These are phyloP conservation scores for Xylariomycetidae sp. DNA, from an alignment of 2,329 filamentous ascomycete genomes.

Conservation along the genomic window DNA sequence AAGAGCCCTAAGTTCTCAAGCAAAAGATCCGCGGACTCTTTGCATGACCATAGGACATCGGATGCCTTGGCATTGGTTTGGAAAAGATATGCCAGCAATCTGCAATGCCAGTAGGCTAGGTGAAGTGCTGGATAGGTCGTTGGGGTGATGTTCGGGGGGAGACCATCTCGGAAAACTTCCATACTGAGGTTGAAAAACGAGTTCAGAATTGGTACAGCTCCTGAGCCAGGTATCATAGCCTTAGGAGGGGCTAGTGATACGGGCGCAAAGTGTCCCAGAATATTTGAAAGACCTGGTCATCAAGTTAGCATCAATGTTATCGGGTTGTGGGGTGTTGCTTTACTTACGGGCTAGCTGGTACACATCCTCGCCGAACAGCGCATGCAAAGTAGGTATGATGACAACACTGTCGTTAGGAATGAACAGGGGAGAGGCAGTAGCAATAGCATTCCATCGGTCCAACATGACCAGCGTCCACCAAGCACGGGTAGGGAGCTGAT, in stretches of 20 bases:
- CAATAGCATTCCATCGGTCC: conserved; percentile 70
- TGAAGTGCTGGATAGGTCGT: conserved; percentile 53
- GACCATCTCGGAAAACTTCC: conserved; percentile 61
- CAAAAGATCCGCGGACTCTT: conserved; percentile 55
- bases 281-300: conserved; percentile 49
- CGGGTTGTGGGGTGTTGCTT: no score
- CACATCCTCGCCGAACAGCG: conserved; percentile 56
- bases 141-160: conserved; percentile 53
- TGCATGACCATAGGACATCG: conserved; percentile 57
- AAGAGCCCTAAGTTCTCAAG: conserved; percentile 49
- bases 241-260: conserved; percentile 39
- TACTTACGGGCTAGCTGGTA: conserved; percentile 65
- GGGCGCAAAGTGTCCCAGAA: conserved; percentile 51
- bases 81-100: conserved; percentile 59
- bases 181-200: conserved; percentile 52
- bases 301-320: neutral
- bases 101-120: conserved; percentile 66
- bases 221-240: conserved; percentile 35
- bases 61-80: conserved; percentile 50
- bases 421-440: conserved; percentile 56
- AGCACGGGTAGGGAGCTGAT: conserved; percentile 57
- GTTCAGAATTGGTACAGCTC: conserved; percentile 39
- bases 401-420: conserved; percentile 60
- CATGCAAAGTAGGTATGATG: conserved; percentile 53
- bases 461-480: conserved; percentile 72